Evolutionary conservation across 345 rosid genomes (phyloP).

Genomic region (Capsella bursapastoris): DNA sequence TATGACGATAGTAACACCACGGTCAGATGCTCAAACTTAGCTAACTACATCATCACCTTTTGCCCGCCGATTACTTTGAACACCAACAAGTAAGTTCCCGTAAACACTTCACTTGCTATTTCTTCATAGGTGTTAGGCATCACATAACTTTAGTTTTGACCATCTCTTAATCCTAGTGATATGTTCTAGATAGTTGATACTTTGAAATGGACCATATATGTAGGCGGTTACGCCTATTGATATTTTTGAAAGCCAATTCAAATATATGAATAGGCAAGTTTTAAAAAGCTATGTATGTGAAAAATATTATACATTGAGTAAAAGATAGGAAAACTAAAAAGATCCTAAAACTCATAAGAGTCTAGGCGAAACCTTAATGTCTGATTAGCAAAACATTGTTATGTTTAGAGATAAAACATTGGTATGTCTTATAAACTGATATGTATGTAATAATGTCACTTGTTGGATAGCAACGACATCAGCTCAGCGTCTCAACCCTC

Average conservation of each 20-base stretch:
- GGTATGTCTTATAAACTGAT: not conserved
- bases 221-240: too few species aligned
- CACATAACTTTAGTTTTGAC: conserved; percentile 2
- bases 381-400: not conserved
- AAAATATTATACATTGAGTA: too few species aligned
- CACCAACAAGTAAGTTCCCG: conserved; percentile 11
- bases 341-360: too few species aligned
- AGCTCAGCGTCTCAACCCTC: not conserved
- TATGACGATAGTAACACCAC: conserved; percentile 50
- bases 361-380: too few species aligned
- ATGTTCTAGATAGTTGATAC: too few species aligned
- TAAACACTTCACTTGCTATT: not conserved
- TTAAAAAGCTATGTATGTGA: too few species aligned
- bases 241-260: too few species aligned
- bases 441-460: not conserved
- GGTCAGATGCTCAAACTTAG: conserved; percentile 45
- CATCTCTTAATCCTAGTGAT: not conserved
- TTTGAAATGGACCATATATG: too few species aligned
- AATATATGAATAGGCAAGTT: too few species aligned
- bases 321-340: too few species aligned
- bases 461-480: not conserved
- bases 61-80: conserved; percentile 12
- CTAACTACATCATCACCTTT: conserved; percentile 44
- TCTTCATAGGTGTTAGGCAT: not conserved
- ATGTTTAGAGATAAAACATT: too few species aligned